Conservation (phyloP, 352 stramenopile genomes). For the Phytophthora citrophthora region DNA sequence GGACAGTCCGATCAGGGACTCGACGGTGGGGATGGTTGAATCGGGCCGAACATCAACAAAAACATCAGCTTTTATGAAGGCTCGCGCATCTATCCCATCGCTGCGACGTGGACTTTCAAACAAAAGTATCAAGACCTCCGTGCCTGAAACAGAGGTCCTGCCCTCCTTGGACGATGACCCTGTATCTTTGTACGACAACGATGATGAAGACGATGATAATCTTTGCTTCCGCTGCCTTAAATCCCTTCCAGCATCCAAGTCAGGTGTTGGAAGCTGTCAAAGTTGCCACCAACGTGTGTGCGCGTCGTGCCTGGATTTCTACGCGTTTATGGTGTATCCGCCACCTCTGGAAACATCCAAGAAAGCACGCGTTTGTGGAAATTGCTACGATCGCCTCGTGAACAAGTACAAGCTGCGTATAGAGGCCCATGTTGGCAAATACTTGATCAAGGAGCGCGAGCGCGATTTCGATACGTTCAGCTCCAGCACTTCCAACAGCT, state of each 20-base stretch:
- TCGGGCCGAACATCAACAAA: constrained; percentile 27
- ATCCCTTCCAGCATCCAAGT: constrained; percentile 28
- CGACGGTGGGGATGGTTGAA: constrained; percentile 22
- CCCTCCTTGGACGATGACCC: constrained; percentile 33
- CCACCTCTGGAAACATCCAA: constrained; percentile 63
- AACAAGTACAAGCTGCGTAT: constrained; percentile 73
- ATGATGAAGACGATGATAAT: constrained; percentile 54
- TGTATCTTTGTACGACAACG: constrained; percentile 40
- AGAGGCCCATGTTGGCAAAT: constrained; percentile 73
- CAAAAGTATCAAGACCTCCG: constrained; percentile 22
- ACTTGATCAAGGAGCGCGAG: constrained; percentile 62
- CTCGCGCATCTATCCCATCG: constrained; percentile 37
- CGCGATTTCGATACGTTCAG: constrained; percentile 37
- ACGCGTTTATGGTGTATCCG: constrained; percentile 77
- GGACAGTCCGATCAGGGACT: constrained; percentile 34
- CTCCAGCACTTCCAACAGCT: constrained; percentile 14
- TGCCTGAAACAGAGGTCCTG: constrained; percentile 15
- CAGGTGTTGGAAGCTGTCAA: constrained; percentile 41
- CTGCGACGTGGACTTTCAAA: constrained; percentile 36
- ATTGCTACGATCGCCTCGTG: constrained; percentile 69
- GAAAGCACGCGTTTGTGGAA: constrained; percentile 71
- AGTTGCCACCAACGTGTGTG: constrained; percentile 78
- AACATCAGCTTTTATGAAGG: constrained; percentile 35
- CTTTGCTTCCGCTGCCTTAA: constrained; percentile 75
- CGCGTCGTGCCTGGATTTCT: constrained; percentile 55